phyloP scores from a whole-genome alignment of 805 yeast species.

The Suhomyces tanzawaensis region DNA sequence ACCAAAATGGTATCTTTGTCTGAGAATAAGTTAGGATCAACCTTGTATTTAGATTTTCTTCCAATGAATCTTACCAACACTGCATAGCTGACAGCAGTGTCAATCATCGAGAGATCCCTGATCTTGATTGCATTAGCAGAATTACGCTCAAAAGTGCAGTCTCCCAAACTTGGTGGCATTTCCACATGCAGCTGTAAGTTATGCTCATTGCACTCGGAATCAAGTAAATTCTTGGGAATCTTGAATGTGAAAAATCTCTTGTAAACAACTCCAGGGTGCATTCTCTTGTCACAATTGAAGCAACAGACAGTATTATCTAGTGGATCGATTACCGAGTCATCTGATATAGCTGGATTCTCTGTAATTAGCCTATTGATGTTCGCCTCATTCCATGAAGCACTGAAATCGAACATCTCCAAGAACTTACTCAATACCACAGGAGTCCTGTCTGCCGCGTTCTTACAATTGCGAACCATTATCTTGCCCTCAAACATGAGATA shows the following conservation, averaged over 20 bases:
- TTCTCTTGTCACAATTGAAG: conserved; percentile 13
- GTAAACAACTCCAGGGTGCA: conserved; percentile 23
- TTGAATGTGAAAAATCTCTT: conserved; percentile 43
- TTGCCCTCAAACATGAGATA: conserved; percentile 56
- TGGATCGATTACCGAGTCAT: conserved; percentile 18
- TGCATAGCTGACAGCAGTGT: conserved; percentile 29
- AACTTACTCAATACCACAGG: conserved; percentile 23
- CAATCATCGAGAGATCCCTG: conserved; percentile 28
- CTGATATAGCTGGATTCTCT: too few relatives aligned
- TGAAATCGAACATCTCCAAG: conserved; percentile 49
- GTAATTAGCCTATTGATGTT: conserved; percentile 30
- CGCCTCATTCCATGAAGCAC: conserved; percentile 49
- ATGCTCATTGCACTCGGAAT: conserved; percentile 36
- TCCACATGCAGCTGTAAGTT: conserved; percentile 29
- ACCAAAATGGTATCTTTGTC: conserved; percentile 23
- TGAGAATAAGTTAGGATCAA: conserved; percentile 9
- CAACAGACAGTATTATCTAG: conserved; percentile 23
- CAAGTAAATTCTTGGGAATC: conserved; percentile 36
- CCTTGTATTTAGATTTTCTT: conserved; percentile 32
- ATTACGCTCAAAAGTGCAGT: conserved; percentile 6
- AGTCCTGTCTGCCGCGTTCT: conserved; percentile 8
- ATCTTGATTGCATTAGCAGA: conserved; percentile 3
- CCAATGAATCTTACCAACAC: conserved; percentile 40
- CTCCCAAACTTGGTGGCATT: conserved; percentile 37
- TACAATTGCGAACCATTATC: conserved; percentile 23